Evolutionary conservation across 169 alveolate species (phyloP).

Genomic region (Eimeria nieschulzi): DNA sequence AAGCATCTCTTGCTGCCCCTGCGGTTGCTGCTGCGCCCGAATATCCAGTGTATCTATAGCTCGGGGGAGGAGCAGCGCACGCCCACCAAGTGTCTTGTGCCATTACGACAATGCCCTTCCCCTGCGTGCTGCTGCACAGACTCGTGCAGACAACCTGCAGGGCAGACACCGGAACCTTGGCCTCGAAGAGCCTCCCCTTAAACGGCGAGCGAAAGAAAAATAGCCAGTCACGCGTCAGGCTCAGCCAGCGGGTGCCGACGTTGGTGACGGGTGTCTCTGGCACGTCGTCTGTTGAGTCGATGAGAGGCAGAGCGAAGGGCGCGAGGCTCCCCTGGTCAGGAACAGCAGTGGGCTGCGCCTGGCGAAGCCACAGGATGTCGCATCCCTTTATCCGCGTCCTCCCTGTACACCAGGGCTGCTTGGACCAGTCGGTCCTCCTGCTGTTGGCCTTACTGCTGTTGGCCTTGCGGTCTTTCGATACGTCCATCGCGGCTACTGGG

Average conservation of each 20-base stretch:
- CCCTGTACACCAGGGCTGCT: not conserved
- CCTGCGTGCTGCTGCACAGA: not conserved
- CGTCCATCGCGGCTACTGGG: too few relatives aligned
- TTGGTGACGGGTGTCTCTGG: not conserved
- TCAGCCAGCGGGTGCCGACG: not conserved
- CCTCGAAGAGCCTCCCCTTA: not conserved
- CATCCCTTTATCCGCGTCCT: not conserved
- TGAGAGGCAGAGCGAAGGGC: too few relatives aligned
- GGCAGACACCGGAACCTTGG: not conserved
- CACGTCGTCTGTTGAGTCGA: too few relatives aligned
- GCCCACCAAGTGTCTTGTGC: not conserved
- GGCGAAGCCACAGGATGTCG: not conserved
- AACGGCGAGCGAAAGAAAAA: not conserved
- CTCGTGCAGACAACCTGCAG: not conserved
- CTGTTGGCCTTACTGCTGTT: too few relatives aligned
- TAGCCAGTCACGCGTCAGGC: not conserved
- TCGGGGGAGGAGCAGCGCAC: not conserved
- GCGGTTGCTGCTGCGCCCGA: not conserved
- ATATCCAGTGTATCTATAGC: not conserved
- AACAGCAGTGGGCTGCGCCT: not conserved
- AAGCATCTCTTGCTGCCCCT: not conserved
- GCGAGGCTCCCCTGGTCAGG: not conserved
- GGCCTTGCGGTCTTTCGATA: too few relatives aligned
- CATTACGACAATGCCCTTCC: not conserved
- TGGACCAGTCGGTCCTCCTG: too few relatives aligned